Conservation (phyloP, 495 filamentous ascomycete species). For the Cladorrhinum samala region DNA sequence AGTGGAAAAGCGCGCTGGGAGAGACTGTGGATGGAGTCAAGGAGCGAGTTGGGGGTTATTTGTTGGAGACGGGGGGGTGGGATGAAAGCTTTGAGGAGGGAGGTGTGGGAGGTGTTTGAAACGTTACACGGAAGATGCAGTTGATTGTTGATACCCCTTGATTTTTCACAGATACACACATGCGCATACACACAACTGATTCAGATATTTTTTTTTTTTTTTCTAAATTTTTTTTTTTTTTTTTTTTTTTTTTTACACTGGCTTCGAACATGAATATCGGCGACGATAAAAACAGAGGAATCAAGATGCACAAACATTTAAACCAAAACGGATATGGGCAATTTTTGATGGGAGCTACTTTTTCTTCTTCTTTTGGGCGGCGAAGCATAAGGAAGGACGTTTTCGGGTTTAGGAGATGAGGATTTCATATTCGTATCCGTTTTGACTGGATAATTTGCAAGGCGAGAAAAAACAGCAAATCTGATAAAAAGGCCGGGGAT, state of each 20-base stretch:
- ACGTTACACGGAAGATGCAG: not conserved
- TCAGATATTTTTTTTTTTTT: too few relatives aligned
- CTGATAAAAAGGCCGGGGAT: too few relatives aligned
- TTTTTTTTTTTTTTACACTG: not conserved
- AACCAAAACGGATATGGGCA: too few relatives aligned
- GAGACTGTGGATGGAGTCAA: slow-evolving; percentile 44
- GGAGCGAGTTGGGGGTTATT: slow-evolving; percentile 56
- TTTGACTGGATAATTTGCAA: too few relatives aligned
- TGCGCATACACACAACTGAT: too few relatives aligned
- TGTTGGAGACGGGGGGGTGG: slow-evolving; percentile 66
- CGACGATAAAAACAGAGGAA: too few relatives aligned
- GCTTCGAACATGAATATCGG: too few relatives aligned
- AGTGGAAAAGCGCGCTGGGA: slow-evolving; percentile 59
- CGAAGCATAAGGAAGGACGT: not conserved
- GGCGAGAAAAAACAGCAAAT: too few relatives aligned
- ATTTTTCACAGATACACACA: not conserved
- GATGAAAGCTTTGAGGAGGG: slow-evolving; percentile 56
- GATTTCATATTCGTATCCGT: not conserved
- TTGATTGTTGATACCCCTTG: slow-evolving; percentile 11
- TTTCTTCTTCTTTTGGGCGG: not conserved
- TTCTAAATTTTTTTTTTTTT: too few relatives aligned
- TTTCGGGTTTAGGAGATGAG: not conserved
- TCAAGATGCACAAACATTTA: too few relatives aligned
- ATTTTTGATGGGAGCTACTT: not conserved
- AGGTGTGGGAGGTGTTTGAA: slow-evolving; percentile 38